These are phyloP conservation scores for Rhizopus arrhizus DNA, from an alignment of 371 early-diverging fungal genomes.

Conservation along the genomic window DNA sequence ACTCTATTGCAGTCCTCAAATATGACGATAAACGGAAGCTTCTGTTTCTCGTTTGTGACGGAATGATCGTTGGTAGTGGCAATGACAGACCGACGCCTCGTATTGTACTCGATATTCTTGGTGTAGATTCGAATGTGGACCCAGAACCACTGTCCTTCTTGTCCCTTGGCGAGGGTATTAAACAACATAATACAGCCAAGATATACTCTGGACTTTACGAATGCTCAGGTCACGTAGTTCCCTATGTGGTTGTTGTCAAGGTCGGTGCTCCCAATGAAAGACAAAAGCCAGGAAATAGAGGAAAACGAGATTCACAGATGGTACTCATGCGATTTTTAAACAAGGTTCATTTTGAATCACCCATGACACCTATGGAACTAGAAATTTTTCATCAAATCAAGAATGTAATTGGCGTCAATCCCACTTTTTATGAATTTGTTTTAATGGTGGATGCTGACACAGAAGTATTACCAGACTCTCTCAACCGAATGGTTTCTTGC, in stretches of 20 bases:
- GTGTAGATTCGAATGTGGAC: constrained; percentile 75
- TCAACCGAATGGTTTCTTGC: constrained; percentile 79
- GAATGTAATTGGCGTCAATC: constrained; percentile 84
- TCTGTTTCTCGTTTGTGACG: constrained; percentile 83
- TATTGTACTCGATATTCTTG: constrained; percentile 91
- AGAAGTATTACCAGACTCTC: constrained; percentile 73
- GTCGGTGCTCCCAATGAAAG: constrained; percentile 75
- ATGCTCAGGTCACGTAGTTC: constrained; percentile 78
- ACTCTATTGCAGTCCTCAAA: constrained; percentile 81
- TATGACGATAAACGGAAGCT: constrained; percentile 95
- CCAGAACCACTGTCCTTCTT: constrained; percentile 87
- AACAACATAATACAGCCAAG: constrained; percentile 91
- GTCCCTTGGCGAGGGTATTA: constrained; percentile 82
- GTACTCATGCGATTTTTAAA: constrained; percentile 95
- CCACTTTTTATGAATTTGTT: constrained; percentile 81
- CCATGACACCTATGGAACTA: constrained; percentile 86
- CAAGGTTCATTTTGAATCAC: constrained; percentile 84
- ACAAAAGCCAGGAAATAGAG: constrained; percentile 89
- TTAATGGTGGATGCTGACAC: constrained; percentile 97
- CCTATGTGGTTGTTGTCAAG: constrained; percentile 92
- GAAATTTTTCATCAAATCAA: constrained; percentile 91
- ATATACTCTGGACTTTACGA: constrained; percentile 95
- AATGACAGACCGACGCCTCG: constrained; percentile 95
- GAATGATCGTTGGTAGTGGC: constrained; percentile 90
- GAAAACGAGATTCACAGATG: constrained; percentile 98